Percentiles rank a stretch among this genome's conserved stretches.
Evolutionary conservation across 2,329 filamentous ascomycete genomes (phyloP).

Genomic region (Colletotrichum lentis): DNA sequence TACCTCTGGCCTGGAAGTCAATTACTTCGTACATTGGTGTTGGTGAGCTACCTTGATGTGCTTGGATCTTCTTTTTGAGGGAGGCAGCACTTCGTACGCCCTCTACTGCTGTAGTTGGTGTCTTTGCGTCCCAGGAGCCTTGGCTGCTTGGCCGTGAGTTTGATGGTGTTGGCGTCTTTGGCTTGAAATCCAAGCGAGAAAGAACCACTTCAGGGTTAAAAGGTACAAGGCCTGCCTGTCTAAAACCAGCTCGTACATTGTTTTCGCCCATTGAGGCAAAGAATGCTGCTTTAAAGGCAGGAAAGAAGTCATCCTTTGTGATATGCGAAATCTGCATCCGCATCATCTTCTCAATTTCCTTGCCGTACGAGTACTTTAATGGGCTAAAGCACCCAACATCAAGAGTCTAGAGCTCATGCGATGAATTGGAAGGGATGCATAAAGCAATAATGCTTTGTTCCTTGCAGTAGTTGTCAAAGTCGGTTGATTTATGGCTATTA

Average conservation of each 20-base stretch:
- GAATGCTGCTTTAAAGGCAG: background rate
- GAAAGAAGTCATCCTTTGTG: too few relatives aligned
- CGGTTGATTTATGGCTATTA: background rate
- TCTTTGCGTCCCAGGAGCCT: background rate
- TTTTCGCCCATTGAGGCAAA: background rate
- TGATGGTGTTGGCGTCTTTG: background rate
- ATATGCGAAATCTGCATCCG: background rate
- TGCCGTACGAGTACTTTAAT: background rate
- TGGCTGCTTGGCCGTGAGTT: background rate
- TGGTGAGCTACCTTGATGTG: background rate
- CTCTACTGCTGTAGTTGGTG: background rate
- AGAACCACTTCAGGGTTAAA: background rate
- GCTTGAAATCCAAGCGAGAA: background rate
- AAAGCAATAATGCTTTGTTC: background rate
- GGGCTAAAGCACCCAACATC: background rate
- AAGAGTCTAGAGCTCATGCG: background rate
- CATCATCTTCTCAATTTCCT: background rate
- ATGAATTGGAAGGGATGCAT: background rate
- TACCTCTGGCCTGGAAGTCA: background rate
- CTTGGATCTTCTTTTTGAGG: background rate
- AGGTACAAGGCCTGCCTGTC: background rate
- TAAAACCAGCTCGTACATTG: background rate
- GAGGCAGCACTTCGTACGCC: background rate
- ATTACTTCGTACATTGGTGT: background rate
- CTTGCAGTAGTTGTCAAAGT: constrained; percentile 1